phyloP scores from a whole-genome alignment of 805 yeast species.

The Ogataea glucozyma region DNA sequence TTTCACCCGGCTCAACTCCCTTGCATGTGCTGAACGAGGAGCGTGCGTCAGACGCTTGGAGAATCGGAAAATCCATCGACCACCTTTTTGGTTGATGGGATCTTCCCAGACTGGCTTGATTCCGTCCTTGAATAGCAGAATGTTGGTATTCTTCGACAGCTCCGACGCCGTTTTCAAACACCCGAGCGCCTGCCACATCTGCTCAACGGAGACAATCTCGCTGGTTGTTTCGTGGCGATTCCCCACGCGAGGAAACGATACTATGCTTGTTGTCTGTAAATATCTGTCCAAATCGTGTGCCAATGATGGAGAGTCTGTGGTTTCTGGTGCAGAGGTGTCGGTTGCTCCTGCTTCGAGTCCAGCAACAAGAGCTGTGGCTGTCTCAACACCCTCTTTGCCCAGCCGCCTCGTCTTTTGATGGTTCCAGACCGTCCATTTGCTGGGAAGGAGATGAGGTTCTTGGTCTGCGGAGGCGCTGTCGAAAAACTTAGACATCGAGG shows the following conservation, averaged over 20 bases:
- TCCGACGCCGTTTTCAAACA: constrained; percentile 41
- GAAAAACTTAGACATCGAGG: constrained; percentile 21
- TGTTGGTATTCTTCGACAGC: constrained; percentile 49
- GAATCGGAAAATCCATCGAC: constrained; percentile 61
- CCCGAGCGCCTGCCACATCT: constrained; percentile 49
- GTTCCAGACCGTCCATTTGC: constrained; percentile 23
- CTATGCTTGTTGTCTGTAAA: constrained; percentile 46
- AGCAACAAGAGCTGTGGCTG: background rate
- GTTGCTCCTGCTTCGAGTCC: background rate
- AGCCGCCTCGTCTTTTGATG: constrained; percentile 17
- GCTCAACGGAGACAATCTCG: constrained; percentile 49
- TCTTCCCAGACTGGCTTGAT: constrained; percentile 71
- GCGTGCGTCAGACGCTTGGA: constrained; percentile 22
- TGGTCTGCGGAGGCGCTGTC: constrained; percentile 6
- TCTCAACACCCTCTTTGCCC: constrained; percentile 3
- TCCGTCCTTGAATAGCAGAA: constrained; percentile 58
- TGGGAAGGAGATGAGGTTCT: constrained; percentile 13
- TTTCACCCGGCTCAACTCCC: constrained; percentile 10
- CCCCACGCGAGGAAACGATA: constrained; percentile 38
- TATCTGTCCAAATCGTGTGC: constrained; percentile 45
- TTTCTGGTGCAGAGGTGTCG: too few relatives aligned
- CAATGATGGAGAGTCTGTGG: too few relatives aligned
- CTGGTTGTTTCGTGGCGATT: constrained; percentile 21
- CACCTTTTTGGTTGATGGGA: constrained; percentile 58
- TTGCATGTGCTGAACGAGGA: background rate